These are phyloP conservation scores for Solanum bukasovii DNA, from an alignment of 257 asterid genomes.

Conservation along the genomic window DNA sequence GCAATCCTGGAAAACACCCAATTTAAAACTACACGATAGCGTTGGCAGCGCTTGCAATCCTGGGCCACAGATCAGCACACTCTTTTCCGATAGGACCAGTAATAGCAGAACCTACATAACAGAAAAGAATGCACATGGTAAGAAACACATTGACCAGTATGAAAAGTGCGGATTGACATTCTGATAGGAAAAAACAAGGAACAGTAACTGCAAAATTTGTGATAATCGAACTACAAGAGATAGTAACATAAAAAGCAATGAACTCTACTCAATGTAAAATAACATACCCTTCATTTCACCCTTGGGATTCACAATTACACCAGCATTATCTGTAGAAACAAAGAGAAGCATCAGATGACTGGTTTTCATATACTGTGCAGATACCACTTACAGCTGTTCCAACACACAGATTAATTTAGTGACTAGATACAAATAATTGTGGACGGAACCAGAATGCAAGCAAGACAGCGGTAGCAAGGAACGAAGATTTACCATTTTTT, in stretches of 20 bases:
- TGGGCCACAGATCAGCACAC: slow-evolving; percentile 71
- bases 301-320: slow-evolving; percentile 59
- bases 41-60: slow-evolving; percentile 65
- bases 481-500: background rate
- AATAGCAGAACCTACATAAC: slow-evolving; percentile 45
- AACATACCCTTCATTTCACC: slow-evolving; percentile 61
- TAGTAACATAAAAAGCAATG: background rate
- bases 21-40: slow-evolving; percentile 28
- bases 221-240: background rate
- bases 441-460: background rate
- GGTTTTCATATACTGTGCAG: background rate
- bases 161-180: background rate
- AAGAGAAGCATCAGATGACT: background rate
- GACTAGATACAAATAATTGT: background rate
- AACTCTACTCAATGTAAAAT: background rate
- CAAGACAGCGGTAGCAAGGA: background rate
- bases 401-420: background rate
- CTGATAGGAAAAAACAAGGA: background rate
- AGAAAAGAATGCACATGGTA: background rate
- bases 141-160: background rate
- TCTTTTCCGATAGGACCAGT: slow-evolving; percentile 70
- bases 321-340: slow-evolving; percentile 45
- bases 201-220: background rate
- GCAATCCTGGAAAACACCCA: background rate
- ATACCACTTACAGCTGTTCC: too few relatives aligned